Base-by-base conservation (phyloP, 202 grass and related monocot species). In the Panicum hallii region DNA sequence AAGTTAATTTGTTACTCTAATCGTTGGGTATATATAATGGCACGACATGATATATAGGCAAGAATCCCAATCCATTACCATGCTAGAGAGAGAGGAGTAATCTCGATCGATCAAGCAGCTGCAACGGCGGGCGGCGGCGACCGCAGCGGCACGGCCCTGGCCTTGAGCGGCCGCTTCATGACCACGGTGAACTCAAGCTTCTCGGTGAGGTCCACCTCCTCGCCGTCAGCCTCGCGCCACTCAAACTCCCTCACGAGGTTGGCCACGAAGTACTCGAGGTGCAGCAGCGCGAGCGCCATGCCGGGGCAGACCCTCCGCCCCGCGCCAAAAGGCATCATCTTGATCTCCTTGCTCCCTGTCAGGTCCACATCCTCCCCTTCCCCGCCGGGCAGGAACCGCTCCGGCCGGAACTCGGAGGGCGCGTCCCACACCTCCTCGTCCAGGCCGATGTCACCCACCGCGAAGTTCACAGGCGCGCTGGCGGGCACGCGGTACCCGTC, bases 301-400 rank as follows among this genome's bases (percentile, higher is more conserved):
- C 88, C 94, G 9, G 94, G 94, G 72, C 94, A 97, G 26, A 94
- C 63, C 76, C 94, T 83, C 72, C 94, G 55, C 0, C 94, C 92
- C 10, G 88, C 94, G 44, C 94, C 94, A 38, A 97, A 97, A 48
- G 94, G 94, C 90, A 97, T 97, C 94, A 97, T 97, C 85, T 86
- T 90, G 84, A 97, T 97, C 86, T 97, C 94, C 86, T 82, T 94
- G 83, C 38, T 89, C 5, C 91, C 88, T 0, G 94, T 92, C 30
- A 94, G 82, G 86, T 94, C 94, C 9, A 97, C 80, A 68, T 89
- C 91, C 40, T 92, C 88, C 14, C 85, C 94, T 50, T 92, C 88
- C 5, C 91, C 91, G 63, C 94, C 91, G 44, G 79, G 67, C 5
- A 91, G 26, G 85, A 97, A 94, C 53, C 92, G 73, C 58, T 97